Conservation (phyloP, 2,329 filamentous ascomycete species). For the Alternaria metachromatica region DNA sequence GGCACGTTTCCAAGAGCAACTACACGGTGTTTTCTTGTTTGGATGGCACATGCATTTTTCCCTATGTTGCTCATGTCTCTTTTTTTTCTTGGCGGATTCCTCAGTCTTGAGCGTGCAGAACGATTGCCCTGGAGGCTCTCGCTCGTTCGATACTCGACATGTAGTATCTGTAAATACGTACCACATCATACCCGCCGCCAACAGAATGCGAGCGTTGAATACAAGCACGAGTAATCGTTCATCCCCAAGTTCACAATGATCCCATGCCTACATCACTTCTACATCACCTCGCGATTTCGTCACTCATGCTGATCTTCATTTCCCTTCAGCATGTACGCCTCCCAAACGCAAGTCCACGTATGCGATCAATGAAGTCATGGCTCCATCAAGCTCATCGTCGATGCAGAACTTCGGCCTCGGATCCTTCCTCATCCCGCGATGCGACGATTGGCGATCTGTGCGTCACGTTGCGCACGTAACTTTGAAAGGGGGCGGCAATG, state of each 20-base stretch:
- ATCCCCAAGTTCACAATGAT: neutral
- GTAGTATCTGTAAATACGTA: conserved; percentile 5
- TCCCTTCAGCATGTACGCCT: neutral
- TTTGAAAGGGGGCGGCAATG: conserved; percentile 11
- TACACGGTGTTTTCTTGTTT: neutral
- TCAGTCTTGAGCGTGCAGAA: neutral
- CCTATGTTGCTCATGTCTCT: neutral
- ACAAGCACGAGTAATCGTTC: neutral
- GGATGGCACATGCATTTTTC: neutral
- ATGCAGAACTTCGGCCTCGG: neutral
- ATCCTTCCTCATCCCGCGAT: neutral
- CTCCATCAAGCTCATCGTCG: neutral
- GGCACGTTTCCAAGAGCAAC: neutral
- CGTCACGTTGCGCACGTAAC: neutral
- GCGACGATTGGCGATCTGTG: neutral
- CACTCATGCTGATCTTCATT: neutral
- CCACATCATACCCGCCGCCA: conserved; percentile 3
- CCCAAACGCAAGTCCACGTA: neutral
- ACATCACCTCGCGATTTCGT: neutral
- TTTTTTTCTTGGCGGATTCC: neutral
- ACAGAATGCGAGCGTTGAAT: conserved; percentile 5
- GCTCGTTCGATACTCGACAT: conserved; percentile 1
- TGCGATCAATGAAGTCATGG: neutral
- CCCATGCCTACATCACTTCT: neutral
- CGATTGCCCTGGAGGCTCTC: conserved; percentile 8